These are phyloP conservation scores for Euryodendron excelsum DNA, from an alignment of 148 eudicot genomes.

Conservation along the genomic window DNA sequence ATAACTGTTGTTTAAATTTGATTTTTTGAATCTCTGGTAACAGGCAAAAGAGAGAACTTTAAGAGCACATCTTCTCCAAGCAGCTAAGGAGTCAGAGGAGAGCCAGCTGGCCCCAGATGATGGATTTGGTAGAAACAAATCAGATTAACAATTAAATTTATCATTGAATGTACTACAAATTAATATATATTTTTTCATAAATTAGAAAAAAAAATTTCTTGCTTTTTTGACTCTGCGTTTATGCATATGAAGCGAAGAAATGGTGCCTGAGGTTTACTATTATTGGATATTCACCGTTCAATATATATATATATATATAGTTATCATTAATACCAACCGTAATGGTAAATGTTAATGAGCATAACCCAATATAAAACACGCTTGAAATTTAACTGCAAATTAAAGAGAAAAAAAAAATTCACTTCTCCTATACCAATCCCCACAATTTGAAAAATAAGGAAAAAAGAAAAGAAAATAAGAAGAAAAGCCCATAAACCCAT, in stretches of 20 bases:
- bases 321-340: too few species aligned
- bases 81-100: conserved; percentile 25
- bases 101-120: background rate
- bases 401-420: conserved; percentile 1
- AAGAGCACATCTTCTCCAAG: conserved; percentile 47
- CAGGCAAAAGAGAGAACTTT: conserved; percentile 58
- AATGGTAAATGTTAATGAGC: background rate
- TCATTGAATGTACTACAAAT: too few species aligned
- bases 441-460: conserved; percentile 35
- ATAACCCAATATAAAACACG: background rate
- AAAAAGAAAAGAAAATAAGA: conserved; percentile 10
- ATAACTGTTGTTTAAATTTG: background rate
- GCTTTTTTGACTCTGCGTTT: too few species aligned
- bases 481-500: conserved; percentile 7
- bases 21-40: background rate
- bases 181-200: too few species aligned
- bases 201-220: too few species aligned
- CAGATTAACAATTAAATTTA: background rate
- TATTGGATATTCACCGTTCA: too few species aligned
- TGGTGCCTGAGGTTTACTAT: too few species aligned
- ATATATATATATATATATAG: too few species aligned
- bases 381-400: conserved; percentile 17
- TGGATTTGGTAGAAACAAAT: background rate
- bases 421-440: conserved; percentile 56
- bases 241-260: too few species aligned